phyloP scores from a whole-genome alignment of 2,329 filamentous ascomycete species.

The Huntiella savannae region DNA sequence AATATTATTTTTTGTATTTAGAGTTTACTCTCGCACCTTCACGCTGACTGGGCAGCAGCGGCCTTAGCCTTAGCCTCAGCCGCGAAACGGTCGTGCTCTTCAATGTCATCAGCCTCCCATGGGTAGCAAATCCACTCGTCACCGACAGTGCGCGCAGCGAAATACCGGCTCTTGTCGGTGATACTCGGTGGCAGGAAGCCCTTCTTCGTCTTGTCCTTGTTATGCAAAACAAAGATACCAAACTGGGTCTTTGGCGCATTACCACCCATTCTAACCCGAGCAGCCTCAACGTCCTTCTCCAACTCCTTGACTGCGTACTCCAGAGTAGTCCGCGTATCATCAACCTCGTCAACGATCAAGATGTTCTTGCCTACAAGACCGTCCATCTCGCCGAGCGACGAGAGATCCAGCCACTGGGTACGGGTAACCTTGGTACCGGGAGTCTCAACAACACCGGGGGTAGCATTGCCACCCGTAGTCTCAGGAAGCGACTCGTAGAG shows the following conservation, averaged over 20 bases:
- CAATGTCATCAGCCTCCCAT: conserved; percentile 90
- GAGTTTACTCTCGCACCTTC: neutral
- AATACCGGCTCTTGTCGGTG: conserved; percentile 52
- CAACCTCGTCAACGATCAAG: conserved; percentile 86
- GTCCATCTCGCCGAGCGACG: conserved; percentile 61
- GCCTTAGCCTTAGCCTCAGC: conserved; percentile 22
- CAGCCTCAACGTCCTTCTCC: conserved; percentile 79
- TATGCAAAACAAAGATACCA: conserved; percentile 90
- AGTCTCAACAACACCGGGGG: conserved; percentile 37
- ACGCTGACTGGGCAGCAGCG: conserved; percentile 1
- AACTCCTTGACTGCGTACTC: conserved; percentile 88
- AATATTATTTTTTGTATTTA: too few species aligned
- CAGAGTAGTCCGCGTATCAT: conserved; percentile 83
- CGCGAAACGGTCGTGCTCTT: conserved; percentile 67
- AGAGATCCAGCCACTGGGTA: conserved; percentile 94
- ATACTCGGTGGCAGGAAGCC: conserved; percentile 64
- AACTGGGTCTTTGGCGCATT: conserved; percentile 58
- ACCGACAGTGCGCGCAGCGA: conserved; percentile 70
- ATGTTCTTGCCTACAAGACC: conserved; percentile 83
- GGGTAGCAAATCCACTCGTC: conserved; percentile 99
- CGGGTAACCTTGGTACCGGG: conserved; percentile 88
- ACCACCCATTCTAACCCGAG: conserved; percentile 52
- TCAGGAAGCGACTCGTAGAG: conserved; percentile 70
- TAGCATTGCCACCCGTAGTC: conserved; percentile 29
- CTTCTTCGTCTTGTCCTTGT: conserved; percentile 97